Base-by-base conservation (phyloP, 2,329 filamentous ascomycete species). In the Ophiostoma novo-ulmi region DNA sequence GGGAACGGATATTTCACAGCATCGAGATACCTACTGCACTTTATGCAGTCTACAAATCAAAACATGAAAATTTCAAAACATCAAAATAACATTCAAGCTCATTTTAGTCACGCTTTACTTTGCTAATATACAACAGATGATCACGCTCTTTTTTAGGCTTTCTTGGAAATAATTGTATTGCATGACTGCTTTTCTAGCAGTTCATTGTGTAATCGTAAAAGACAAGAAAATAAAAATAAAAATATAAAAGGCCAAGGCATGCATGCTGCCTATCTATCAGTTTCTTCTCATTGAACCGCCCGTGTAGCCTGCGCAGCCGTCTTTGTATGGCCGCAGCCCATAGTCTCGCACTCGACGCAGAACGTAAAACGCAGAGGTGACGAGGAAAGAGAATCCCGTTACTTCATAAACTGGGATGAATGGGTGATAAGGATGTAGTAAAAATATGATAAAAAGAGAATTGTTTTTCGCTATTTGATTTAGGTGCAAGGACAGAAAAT, bases 11-110 rank as follows among this genome's bases (percentile, higher is more conserved):
- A 48, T n/a, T 26, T 58, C 48, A 63, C n/a, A 64, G 61, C 31
- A 71, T 58, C 41, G n/a, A 69, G 67, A 69, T 71, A 71, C 66
- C 70, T 64, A 68, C 39, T 70, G 66, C 61, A 39, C 31, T 64
- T 35, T 17, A 17, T 63, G 61, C 61, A 39, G 14, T 64, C 52
- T 26, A 22, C n/a, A 58, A 31, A 31, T 31, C 2, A 4, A 4
- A 31, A 31, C 31, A 31, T 31, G 5, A 20, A 11, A 55, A 36
- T 7, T 20, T 39, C 35, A 64, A 38, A 36, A 39, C 35, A 64
- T n/a, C 1, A 36, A 17, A 38, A 64, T 3, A 20, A n/a, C 31
- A 36, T 3, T 13, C 3, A 38, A 38, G 6, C 2, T 5, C n/a
- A 64, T 58, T 10, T 11, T 20, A 11, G 52, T 58, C 5, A 58